Percentiles rank a stretch among this genome's conserved stretches.
Evolutionary conservation across 2,329 filamentous ascomycete genomes (phyloP).

Genomic region (Aspergillus spinulosporus): DNA sequence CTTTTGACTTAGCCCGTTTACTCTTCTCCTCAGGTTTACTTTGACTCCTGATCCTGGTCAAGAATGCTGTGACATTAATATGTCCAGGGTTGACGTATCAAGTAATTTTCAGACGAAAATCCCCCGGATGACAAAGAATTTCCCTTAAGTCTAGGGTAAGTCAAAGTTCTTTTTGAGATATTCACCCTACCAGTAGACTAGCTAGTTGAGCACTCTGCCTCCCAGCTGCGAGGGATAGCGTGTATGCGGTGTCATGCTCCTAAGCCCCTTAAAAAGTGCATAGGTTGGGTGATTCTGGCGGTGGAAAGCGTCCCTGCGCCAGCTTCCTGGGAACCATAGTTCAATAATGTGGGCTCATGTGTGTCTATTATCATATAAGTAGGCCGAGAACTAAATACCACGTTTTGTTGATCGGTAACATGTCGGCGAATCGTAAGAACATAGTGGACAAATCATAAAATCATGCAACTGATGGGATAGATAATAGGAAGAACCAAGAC

Average conservation of each 20-base stretch:
- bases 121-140: too few relatives aligned
- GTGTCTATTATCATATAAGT: slow-evolving; percentile 27
- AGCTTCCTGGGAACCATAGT: slow-evolving; percentile 1
- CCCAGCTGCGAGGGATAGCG: slow-evolving; percentile 1
- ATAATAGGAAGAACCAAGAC: slow-evolving; percentile 12
- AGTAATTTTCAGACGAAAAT: too few relatives aligned
- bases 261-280: neutral
- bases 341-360: slow-evolving; percentile 6
- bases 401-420: slow-evolving; percentile 20
- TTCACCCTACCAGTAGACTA: neutral
- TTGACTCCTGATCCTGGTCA: too few relatives aligned
- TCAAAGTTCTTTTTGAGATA: too few relatives aligned
- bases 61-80: too few relatives aligned
- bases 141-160: too few relatives aligned
- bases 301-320: slow-evolving; percentile 7
- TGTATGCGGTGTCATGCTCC: neutral
- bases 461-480: slow-evolving; percentile 24
- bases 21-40: too few relatives aligned
- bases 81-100: too few relatives aligned
- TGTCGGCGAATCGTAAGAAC: slow-evolving; percentile 23
- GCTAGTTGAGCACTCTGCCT: neutral
- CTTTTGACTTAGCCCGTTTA: too few relatives aligned
- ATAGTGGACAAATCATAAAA: slow-evolving; percentile 33
- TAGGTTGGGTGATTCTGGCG: neutral
- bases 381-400: slow-evolving; percentile 24